Evolutionary conservation across 768 basidiomycete species (phyloP).

Genomic region (Coprinopsis strossmayeri): DNA sequence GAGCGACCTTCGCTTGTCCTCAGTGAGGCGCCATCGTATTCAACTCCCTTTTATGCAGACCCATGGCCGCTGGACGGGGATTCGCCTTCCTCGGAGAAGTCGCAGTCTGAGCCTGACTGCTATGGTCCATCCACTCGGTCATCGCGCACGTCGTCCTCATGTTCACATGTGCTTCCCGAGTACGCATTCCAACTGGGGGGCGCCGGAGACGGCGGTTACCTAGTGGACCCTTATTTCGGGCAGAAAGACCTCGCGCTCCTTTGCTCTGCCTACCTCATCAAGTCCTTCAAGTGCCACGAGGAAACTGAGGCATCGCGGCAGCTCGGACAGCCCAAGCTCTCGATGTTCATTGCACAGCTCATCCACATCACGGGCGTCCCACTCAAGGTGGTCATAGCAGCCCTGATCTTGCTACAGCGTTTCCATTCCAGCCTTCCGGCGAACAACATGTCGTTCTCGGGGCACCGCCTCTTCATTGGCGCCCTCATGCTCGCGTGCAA

Average conservation of each 20-base stretch:
- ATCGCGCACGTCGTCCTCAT: constrained; percentile 4
- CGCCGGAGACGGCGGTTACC: neutral
- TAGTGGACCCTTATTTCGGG: constrained; percentile 10
- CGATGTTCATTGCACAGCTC: constrained; percentile 14
- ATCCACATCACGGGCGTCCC: constrained; percentile 12
- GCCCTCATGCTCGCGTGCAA: constrained; percentile 15
- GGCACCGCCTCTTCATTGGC: constrained; percentile 14
- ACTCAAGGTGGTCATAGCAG: constrained; percentile 11
- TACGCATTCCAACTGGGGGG: constrained; percentile 1
- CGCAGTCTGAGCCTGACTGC: neutral
- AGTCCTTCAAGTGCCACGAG: constrained; percentile 6
- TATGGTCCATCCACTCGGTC: constrained; percentile 1
- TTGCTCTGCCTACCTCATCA: constrained; percentile 5
- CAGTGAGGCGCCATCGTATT: neutral
- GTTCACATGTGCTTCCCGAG: constrained; percentile 9
- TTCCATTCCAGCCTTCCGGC: constrained; percentile 11
- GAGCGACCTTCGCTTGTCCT: neutral
- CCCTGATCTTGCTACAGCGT: constrained; percentile 15
- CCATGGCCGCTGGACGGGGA: constrained; percentile 3
- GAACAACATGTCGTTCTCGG: constrained; percentile 8
- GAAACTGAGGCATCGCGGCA: constrained; percentile 2
- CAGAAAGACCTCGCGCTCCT: constrained; percentile 4
- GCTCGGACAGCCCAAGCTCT: constrained; percentile 9
- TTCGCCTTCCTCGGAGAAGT: neutral
- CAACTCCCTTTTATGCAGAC: constrained; percentile 3